Conservation (phyloP, 2,329 filamentous ascomycete genomes). For the Simplicillium aogashimaense region DNA sequence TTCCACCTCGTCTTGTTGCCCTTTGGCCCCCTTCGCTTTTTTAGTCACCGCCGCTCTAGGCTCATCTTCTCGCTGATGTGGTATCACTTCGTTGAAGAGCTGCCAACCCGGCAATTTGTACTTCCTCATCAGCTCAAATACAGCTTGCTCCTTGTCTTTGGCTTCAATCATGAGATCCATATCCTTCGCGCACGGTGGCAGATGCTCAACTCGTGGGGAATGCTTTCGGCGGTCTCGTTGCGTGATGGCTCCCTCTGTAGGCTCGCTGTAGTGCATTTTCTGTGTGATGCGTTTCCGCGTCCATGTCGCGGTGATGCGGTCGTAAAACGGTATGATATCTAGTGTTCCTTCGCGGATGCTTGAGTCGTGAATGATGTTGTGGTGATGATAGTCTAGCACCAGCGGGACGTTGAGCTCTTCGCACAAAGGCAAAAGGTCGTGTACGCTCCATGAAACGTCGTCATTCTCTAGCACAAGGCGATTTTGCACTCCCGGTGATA, state of each 20-base stretch:
- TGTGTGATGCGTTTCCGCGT: slow-evolving; percentile 72
- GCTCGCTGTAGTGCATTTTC: slow-evolving; percentile 97
- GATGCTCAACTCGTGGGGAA: slow-evolving; percentile 62
- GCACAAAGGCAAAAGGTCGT: slow-evolving; percentile 81
- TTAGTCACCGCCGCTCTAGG: slow-evolving; percentile 34
- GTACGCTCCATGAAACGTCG: slow-evolving; percentile 85
- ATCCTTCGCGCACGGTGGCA: slow-evolving; percentile 71
- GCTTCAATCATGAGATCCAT: slow-evolving; percentile 99
- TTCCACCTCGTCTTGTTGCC: slow-evolving; percentile 27
- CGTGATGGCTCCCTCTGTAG: slow-evolving; percentile 54
- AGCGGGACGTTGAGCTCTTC: slow-evolving; percentile 91
- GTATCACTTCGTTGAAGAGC: slow-evolving; percentile 65
- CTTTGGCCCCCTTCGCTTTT: slow-evolving; percentile 28
- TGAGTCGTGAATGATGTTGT: slow-evolving; percentile 83
- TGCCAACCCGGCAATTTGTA: slow-evolving; percentile 78
- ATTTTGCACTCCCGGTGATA: slow-evolving; percentile 63
- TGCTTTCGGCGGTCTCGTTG: slow-evolving; percentile 75
- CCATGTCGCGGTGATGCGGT: slow-evolving; percentile 78
- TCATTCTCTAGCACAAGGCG: slow-evolving; percentile 89
- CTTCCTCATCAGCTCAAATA: slow-evolving; percentile 85
- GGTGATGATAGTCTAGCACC: slow-evolving; percentile 88
- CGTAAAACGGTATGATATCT: slow-evolving; percentile 66
- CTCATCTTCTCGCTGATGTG: slow-evolving; percentile 68
- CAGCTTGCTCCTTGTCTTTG: slow-evolving; percentile 95
- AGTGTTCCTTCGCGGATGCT: slow-evolving; percentile 70